Evolutionary conservation across 2,329 filamentous ascomycete genomes (phyloP).

Genomic region (Monilinia polystroma): DNA sequence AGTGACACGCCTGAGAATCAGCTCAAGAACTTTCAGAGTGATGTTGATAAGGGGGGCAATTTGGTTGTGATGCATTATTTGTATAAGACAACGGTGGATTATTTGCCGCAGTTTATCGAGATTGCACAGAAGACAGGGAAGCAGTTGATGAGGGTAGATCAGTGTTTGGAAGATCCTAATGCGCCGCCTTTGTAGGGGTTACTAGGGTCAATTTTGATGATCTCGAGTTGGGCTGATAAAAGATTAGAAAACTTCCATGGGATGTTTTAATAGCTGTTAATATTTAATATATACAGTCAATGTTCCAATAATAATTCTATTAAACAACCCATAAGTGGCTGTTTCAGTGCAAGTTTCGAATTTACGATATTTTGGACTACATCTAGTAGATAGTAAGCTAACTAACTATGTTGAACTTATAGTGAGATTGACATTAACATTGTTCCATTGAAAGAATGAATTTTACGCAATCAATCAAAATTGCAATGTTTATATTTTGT

Average conservation of each 20-base stretch:
- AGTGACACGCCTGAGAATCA: conserved; percentile 64
- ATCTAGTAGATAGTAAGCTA: too few species aligned
- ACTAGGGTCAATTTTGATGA: too few species aligned
- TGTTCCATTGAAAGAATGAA: too few species aligned
- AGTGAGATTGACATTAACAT: too few species aligned
- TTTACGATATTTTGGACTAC: too few species aligned
- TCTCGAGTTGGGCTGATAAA: neutral
- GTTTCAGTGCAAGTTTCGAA: too few species aligned
- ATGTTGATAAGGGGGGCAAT: conserved; percentile 60
- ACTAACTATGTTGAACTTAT: too few species aligned
- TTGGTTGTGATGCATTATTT: conserved; percentile 70
- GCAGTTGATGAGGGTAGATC: conserved; percentile 64
- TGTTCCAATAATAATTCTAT: too few species aligned
- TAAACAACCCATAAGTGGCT: too few species aligned
- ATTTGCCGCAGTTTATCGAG: conserved; percentile 63
- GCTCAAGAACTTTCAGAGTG: conserved; percentile 62
- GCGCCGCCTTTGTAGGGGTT: conserved; percentile 47
- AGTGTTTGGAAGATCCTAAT: conserved; percentile 63
- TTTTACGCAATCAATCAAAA: too few species aligned
- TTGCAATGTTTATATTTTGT: too few species aligned
- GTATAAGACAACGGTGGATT: conserved; percentile 61
- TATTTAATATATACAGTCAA: too few species aligned
- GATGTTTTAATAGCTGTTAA: neutral
- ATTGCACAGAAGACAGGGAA: conserved; percentile 63
- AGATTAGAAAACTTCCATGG: neutral